A percentile compares a stretch with the other conserved stretches of the same genome.
Evolutionary conservation across 495 filamentous ascomycete genomes (phyloP).

Genomic region (Aspergillus homomorphus): DNA sequence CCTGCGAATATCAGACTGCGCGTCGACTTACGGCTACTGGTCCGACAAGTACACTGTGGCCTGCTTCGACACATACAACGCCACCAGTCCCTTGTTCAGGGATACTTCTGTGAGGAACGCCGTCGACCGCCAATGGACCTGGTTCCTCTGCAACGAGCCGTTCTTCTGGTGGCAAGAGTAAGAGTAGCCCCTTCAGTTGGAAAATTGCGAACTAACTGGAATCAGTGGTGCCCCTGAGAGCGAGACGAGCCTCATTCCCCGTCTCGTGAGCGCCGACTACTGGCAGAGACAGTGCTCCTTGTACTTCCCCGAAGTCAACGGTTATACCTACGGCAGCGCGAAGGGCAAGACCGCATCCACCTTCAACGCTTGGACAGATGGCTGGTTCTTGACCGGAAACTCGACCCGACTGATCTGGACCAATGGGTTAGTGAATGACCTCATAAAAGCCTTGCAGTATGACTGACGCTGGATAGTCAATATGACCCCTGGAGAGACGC

Average conservation of each 20-base stretch:
- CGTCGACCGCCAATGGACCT: conserved; percentile 59
- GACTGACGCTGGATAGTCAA: conserved; percentile 30
- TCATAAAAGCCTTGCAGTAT: too few species aligned
- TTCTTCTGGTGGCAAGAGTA: conserved; percentile 58
- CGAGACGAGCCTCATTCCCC: conserved; percentile 49
- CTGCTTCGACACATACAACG: conserved; percentile 59
- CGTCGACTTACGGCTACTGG: conserved; percentile 49
- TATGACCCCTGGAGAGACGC: conserved; percentile 59
- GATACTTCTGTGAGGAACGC: conserved; percentile 51
- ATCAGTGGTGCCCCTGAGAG: conserved; percentile 46
- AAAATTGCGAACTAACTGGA: not conserved
- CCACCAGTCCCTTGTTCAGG: conserved; percentile 53
- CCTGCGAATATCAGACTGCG: conserved; percentile 33
- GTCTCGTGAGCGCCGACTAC: conserved; percentile 54
- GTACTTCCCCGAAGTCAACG: conserved; percentile 54
- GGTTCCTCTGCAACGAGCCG: conserved; percentile 67
- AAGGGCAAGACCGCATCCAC: conserved; percentile 48
- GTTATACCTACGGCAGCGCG: conserved; percentile 48
- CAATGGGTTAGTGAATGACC: conserved; percentile 47
- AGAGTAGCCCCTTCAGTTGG: too few species aligned
- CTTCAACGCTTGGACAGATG: conserved; percentile 59
- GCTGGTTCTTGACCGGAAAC: conserved; percentile 52
- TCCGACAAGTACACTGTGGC: conserved; percentile 39
- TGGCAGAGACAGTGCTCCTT: conserved; percentile 57
- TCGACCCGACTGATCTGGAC: conserved; percentile 57